Conservation (phyloP, 148 eudicot genomes). For the Chenopodium berlandieri region DNA sequence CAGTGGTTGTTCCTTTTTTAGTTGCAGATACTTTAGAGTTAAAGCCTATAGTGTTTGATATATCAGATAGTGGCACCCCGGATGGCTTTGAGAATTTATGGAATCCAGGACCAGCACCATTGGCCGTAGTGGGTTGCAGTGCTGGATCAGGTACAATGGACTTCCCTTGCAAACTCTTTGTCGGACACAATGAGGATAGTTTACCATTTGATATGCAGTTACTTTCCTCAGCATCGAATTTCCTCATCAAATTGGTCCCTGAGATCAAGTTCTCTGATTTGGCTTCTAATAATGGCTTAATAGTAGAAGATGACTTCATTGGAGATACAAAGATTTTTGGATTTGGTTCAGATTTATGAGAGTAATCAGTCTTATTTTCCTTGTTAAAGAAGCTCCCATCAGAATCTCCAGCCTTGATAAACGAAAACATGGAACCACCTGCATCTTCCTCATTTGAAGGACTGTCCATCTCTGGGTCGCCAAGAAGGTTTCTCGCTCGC, state of each 20-base stretch:
- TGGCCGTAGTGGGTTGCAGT: constrained; percentile 18
- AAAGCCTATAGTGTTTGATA: constrained; percentile 42
- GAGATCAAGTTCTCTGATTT: constrained; percentile 33
- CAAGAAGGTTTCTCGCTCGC: constrained; percentile 89
- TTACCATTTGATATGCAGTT: constrained; percentile 27
- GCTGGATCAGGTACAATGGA: constrained; percentile 4
- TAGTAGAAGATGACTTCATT: constrained; percentile 41
- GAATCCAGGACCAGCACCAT: constrained; percentile 29
- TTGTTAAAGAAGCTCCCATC: constrained; percentile 27
- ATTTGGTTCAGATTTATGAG: constrained; percentile 32
- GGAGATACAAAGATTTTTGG: constrained; percentile 63
- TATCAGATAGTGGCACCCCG: constrained; percentile 48
- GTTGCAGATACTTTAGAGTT: constrained; percentile 12
- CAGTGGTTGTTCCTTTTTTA: constrained; percentile 38
- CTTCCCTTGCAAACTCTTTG: constrained; percentile 30
- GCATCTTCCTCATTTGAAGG: constrained; percentile 45
- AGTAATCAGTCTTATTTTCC: constrained; percentile 26
- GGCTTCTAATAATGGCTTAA: constrained; percentile 27
- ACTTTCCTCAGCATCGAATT: constrained; percentile 63
- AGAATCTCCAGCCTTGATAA: constrained; percentile 26
- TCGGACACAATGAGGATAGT: constrained; percentile 18
- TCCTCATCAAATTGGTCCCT: constrained; percentile 58
- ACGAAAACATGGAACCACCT: constrained; percentile 40
- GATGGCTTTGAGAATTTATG: constrained; percentile 36
- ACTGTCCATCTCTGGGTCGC: constrained; percentile 59